Evolutionary conservation across 768 basidiomycete species (phyloP).

Genomic region (Boletus vinaceobasis): DNA sequence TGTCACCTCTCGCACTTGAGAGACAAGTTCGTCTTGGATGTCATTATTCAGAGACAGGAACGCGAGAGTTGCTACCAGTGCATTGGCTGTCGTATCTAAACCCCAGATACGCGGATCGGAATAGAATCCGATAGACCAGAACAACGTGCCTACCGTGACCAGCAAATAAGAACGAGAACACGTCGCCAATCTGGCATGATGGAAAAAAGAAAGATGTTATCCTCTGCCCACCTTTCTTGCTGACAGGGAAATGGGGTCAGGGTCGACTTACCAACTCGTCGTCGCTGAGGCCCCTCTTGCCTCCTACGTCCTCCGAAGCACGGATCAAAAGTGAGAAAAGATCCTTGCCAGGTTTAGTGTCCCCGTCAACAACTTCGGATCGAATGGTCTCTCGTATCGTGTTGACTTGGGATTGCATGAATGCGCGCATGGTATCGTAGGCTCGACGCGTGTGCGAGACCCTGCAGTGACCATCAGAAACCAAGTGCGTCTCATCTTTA

Average conservation of each 20-base stretch:
- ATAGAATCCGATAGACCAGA: neutral
- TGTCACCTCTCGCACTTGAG: constrained; percentile 26
- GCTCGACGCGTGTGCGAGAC: constrained; percentile 15
- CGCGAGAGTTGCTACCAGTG: constrained; percentile 31
- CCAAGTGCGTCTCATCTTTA: neutral
- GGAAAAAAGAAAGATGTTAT: neutral
- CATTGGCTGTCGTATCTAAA: constrained; percentile 30
- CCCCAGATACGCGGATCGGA: neutral
- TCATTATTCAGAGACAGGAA: constrained; percentile 27
- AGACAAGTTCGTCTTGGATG: constrained; percentile 31
- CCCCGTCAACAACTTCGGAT: neutral
- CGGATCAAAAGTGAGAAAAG: constrained; percentile 15
- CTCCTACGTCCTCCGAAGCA: constrained; percentile 14
- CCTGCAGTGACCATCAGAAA: constrained; percentile 7
- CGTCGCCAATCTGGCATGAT: constrained; percentile 44
- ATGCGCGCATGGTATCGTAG: constrained; percentile 16
- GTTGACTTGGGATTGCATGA: constrained; percentile 16
- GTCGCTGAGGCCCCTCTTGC: constrained; percentile 13
- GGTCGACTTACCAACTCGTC: constrained; percentile 13
- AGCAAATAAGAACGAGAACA: constrained; percentile 50
- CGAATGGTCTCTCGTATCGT: constrained; percentile 1
- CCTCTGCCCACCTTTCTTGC: neutral
- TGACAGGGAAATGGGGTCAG: too few species aligned
- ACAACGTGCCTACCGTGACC: constrained; percentile 44
- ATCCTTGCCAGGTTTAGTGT: neutral